These are phyloP conservation scores for Allium fistulosum DNA, from an alignment of 106 monocot species.

Conservation along the genomic window DNA sequence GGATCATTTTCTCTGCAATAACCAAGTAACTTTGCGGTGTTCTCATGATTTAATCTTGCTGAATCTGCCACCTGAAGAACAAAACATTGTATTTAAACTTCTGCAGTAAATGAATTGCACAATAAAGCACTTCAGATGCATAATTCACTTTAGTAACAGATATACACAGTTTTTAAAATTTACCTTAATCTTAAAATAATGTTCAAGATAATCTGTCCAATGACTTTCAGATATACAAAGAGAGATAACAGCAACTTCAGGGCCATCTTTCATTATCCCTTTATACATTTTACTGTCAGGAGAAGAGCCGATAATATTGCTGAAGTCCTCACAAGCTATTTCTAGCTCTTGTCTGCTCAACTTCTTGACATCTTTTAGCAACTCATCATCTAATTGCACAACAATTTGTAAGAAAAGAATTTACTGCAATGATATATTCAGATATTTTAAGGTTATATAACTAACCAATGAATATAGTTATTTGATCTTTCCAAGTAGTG, in stretches of 20 bases:
- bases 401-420: not conserved
- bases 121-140: no score
- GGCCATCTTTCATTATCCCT: constrained; percentile 73
- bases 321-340: constrained; percentile 94
- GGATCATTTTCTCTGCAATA: constrained; percentile 82
- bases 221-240: constrained; percentile 44
- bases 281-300: constrained; percentile 68
- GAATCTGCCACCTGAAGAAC: constrained; percentile 60
- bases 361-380: constrained; percentile 53
- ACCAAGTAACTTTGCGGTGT: constrained; percentile 61
- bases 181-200: constrained; percentile 79
- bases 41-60: constrained; percentile 70
- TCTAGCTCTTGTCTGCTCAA: constrained; percentile 72
- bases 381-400: constrained; percentile 32
- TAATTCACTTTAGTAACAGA: no score
- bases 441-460: not conserved
- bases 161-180: not conserved
- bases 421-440: not conserved
- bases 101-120: no score
- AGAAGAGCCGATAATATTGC: constrained; percentile 92
- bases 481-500: constrained; percentile 25
- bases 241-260: constrained; percentile 90
- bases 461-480: constrained; percentile 50
- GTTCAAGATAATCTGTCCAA: constrained; percentile 71
- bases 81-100: not conserved